Percentiles rank a stretch among this genome's conserved stretches.
Conservation (phyloP, 1,139 yeast species). For the Debaryomyces coudertii region DNA sequence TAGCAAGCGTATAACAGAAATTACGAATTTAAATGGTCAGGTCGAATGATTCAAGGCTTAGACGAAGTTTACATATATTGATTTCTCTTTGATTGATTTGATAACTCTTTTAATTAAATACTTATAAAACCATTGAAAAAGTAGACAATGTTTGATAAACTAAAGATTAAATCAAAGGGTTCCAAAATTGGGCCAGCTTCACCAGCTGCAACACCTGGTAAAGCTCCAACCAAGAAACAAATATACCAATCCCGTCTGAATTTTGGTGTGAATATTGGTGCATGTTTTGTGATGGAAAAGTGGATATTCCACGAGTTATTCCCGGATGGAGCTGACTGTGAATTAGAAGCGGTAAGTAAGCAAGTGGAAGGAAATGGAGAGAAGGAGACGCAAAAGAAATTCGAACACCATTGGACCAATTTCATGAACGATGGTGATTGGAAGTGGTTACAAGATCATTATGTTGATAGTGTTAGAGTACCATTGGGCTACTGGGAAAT, state of each 20-base stretch:
- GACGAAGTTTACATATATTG: not conserved
- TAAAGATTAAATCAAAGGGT: conserved; percentile 44
- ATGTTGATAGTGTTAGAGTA: conserved; percentile 76
- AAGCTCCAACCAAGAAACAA: conserved; percentile 49
- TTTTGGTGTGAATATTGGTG: conserved; percentile 87
- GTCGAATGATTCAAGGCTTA: conserved; percentile 1
- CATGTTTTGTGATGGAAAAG: conserved; percentile 78
- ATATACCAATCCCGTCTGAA: conserved; percentile 69
- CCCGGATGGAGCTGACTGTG: conserved; percentile 57
- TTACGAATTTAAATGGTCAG: not conserved
- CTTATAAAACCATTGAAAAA: not conserved
- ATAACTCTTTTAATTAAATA: not conserved
- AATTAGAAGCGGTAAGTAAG: conserved; percentile 69
- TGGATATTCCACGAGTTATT: conserved; percentile 67
- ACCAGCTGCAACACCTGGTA: conserved; percentile 34
- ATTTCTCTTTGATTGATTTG: conserved; percentile 1
- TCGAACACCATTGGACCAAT: conserved; percentile 71
- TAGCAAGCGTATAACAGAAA: conserved; percentile 9
- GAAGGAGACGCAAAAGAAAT: conserved; percentile 55
- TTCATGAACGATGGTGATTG: conserved; percentile 75
- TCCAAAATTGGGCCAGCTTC: conserved; percentile 30
- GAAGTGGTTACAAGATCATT: conserved; percentile 67
- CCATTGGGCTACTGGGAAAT: conserved; percentile 94
- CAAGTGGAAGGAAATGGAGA: conserved; percentile 52
- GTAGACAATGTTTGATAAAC: conserved; percentile 39